Evolutionary conservation across 495 filamentous ascomycete species (phyloP).

Genomic region (Xylaria sp.): DNA sequence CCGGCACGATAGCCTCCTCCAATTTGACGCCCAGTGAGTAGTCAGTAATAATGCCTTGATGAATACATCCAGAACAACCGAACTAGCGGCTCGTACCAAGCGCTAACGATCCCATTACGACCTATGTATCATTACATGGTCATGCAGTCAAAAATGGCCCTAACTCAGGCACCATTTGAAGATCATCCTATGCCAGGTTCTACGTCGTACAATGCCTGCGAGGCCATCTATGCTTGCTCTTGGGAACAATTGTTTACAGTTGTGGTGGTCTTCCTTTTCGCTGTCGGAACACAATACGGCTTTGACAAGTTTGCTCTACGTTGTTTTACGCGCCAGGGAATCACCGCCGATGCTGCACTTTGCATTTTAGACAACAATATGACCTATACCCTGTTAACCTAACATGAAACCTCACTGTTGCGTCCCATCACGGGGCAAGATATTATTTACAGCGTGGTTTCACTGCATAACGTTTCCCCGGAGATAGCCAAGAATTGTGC

Average conservation of each 20-base stretch:
- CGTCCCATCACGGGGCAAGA: constrained; percentile 27
- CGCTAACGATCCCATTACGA: not conserved
- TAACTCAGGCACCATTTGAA: not conserved
- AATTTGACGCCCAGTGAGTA: constrained; percentile 13
- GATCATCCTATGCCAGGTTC: not conserved
- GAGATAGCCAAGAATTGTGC: constrained; percentile 12
- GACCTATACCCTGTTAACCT: not conserved
- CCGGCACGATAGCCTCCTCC: constrained; percentile 5
- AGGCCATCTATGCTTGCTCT: not conserved
- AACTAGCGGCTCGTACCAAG: constrained; percentile 11
- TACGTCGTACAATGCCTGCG: not conserved
- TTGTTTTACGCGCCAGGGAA: not conserved
- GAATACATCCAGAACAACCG: not conserved
- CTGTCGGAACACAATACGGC: not conserved
- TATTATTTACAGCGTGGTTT: constrained; percentile 35
- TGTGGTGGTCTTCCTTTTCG: too few relatives aligned
- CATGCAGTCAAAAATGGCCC: not conserved
- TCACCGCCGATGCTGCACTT: not conserved
- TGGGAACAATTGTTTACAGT: not conserved
- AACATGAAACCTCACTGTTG: not conserved
- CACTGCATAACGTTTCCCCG: constrained; percentile 38
- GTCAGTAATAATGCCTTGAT: not conserved
- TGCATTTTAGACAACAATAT: not conserved
- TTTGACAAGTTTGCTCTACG: not conserved
- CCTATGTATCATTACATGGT: not conserved